These are phyloP conservation scores for Puccinia polysora DNA, from an alignment of 1,284 basidiomycete genomes.

Conservation along the genomic window DNA sequence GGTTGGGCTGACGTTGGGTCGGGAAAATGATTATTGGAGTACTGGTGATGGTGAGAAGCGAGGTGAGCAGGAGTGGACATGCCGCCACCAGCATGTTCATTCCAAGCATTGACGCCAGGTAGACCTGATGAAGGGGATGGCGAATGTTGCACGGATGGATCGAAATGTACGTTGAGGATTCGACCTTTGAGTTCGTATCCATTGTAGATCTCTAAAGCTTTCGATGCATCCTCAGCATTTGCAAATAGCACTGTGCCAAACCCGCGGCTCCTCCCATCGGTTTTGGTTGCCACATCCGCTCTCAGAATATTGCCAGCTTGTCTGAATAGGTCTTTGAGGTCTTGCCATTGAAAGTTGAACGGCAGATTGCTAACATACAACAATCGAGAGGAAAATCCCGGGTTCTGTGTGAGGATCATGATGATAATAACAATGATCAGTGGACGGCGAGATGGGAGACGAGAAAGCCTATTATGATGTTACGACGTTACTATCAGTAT, in stretches of 20 bases:
- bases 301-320: slow-evolving; percentile 89
- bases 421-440: background rate
- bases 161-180: slow-evolving; percentile 20
- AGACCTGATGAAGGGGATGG: background rate
- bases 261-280: slow-evolving; percentile 84
- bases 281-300: slow-evolving; percentile 85
- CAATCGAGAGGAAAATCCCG: background rate
- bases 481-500: too few relatives aligned
- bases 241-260: slow-evolving; percentile 93
- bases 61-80: background rate
- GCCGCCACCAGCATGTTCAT: too few relatives aligned
- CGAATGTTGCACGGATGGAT: background rate
- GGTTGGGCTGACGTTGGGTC: too few relatives aligned
- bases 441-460: too few relatives aligned
- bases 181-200: slow-evolving; percentile 46
- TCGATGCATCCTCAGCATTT: slow-evolving; percentile 74
- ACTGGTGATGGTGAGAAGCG: background rate
- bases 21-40: too few relatives aligned
- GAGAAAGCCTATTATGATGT: too few relatives aligned
- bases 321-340: slow-evolving; percentile 94
- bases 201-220: slow-evolving; percentile 53
- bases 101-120: background rate
- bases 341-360: slow-evolving; percentile 90
- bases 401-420: background rate
- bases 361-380: slow-evolving; percentile 62